phyloP scores from a whole-genome alignment of 148 eudicot genomes.

The Oxyria digyna region DNA sequence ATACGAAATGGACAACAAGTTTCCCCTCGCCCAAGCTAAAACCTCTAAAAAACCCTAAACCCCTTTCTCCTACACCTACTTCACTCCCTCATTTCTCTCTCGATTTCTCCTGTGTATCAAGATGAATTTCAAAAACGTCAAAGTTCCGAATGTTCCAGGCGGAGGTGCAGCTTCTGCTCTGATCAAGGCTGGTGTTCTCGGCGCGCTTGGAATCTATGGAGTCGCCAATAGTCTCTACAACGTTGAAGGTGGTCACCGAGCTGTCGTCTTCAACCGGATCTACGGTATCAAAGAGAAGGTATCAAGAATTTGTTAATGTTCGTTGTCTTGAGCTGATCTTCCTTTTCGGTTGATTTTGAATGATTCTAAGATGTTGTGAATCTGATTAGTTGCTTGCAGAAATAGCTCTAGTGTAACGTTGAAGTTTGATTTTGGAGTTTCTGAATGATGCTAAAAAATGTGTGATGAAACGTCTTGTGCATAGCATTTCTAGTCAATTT shows the following conservation, averaged over 20 bases:
- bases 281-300: constrained; percentile 90
- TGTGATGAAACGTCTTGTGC: neutral
- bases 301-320: neutral
- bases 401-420: neutral
- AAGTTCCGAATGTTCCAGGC: constrained; percentile 74
- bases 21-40: constrained; percentile 3
- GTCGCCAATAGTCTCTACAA: constrained; percentile 71
- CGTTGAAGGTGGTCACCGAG: constrained; percentile 91
- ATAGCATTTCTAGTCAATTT: neutral
- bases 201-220: constrained; percentile 63
- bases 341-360: neutral
- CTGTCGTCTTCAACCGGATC: constrained; percentile 85
- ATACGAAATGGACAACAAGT: too few species aligned
- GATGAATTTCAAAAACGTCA: constrained; percentile 79
- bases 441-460: neutral
- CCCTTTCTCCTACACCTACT: neutral
- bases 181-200: constrained; percentile 48
- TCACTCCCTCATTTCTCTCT: neutral
- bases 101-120: neutral
- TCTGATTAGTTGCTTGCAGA: neutral
- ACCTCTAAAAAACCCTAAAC: neutral
- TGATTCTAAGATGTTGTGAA: neutral
- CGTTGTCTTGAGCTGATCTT: neutral
- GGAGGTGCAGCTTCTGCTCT: constrained; percentile 69
- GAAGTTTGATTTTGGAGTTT: neutral